These are phyloP conservation scores for Grosmannia huntii DNA, from an alignment of 2,329 filamentous ascomycete species.

Conservation along the genomic window DNA sequence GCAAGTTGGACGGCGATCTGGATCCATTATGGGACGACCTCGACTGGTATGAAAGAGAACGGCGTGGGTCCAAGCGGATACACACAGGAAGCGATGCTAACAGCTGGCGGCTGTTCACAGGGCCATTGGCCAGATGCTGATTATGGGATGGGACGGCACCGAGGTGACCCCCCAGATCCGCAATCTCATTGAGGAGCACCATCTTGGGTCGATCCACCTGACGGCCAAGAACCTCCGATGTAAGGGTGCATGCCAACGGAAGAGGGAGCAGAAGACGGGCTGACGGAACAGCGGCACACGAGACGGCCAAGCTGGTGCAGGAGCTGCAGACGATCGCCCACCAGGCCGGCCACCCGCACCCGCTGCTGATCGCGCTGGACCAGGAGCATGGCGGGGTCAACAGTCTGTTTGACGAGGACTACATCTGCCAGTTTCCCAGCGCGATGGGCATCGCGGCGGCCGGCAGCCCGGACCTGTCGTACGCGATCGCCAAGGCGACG, in stretches of 20 bases:
- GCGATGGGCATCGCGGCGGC: conserved; percentile 95
- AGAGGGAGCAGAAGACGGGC: not conserved
- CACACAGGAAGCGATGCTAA: not conserved
- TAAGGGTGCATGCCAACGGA: too few relatives aligned
- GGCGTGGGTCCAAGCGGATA: too few relatives aligned
- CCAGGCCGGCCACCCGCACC: conserved; percentile 78
- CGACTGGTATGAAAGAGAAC: conserved; percentile 48
- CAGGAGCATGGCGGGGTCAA: conserved; percentile 98
- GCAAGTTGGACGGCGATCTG: conserved; percentile 31
- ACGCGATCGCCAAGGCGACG: conserved; percentile 83
- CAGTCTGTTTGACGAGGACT: conserved; percentile 89
- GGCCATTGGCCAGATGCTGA: conserved; percentile 64
- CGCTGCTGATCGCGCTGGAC: conserved; percentile 80
- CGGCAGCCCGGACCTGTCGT: conserved; percentile 71
- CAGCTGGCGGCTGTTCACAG: conserved; percentile 22
- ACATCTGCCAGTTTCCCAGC: conserved; percentile 91
- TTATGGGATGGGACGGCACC: conserved; percentile 79
- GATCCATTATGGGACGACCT: conserved; percentile 63
- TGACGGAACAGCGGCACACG: conserved; percentile 58
- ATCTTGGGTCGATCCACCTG: conserved; percentile 76
- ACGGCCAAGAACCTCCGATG: conserved; percentile 80
- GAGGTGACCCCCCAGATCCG: conserved; percentile 73
- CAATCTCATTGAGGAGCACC: conserved; percentile 67
- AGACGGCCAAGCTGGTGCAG: conserved; percentile 76
- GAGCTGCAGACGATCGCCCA: conserved; percentile 88